Evolutionary conservation across 75 land plant species (phyloP), one percentile per base, ranked within the genome.

Genomic region (Pinus tabuliformis): DNA sequence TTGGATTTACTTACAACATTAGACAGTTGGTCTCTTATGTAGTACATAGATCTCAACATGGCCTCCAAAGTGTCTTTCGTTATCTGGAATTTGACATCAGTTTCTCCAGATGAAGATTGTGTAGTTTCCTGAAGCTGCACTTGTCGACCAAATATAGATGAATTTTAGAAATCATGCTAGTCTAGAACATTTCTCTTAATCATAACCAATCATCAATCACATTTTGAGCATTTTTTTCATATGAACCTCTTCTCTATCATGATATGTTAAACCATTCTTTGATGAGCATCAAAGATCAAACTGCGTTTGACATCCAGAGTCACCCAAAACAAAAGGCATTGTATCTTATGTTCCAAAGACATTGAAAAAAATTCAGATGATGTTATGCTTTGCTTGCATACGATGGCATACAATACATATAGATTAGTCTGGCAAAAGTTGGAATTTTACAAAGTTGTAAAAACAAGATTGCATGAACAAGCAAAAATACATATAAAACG

Each of bases 11-110:
- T 54, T 75, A 86, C 82, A 66, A 61, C 24, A 57, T 73, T 62
- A 52, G 83, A 76, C 73, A 86, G 63, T 58, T 86, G 85, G 30
- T 89, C 90, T 79, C 81, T 83, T 70, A 86, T 86, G 54, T 12
- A 76, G 59, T 88, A 83, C 85, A 89, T 83, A 57, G 88, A 89
- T 33, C 74, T 83, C 70, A 89, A 30, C 88, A 89, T 83, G 39
- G 85, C 79, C 1, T 86, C 88, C 36, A 88, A 58, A 8, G 87
- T 81, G 58, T 85, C 90, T 54, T 80, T 85, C n/a, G 85, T 74
- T 62, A 88, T 60, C 65, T 85, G 87, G 72, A 88, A 88, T 73
- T 88, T 88, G 63, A 88, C 83, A 21, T 86, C 86, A 28, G 62
- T 76, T 66, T 89, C 86, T 57, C 80, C 76, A 24, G 80, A 66